These are phyloP conservation scores for Populus hybrid DNA, from an alignment of 441 rosid species.

Conservation along the genomic window DNA sequence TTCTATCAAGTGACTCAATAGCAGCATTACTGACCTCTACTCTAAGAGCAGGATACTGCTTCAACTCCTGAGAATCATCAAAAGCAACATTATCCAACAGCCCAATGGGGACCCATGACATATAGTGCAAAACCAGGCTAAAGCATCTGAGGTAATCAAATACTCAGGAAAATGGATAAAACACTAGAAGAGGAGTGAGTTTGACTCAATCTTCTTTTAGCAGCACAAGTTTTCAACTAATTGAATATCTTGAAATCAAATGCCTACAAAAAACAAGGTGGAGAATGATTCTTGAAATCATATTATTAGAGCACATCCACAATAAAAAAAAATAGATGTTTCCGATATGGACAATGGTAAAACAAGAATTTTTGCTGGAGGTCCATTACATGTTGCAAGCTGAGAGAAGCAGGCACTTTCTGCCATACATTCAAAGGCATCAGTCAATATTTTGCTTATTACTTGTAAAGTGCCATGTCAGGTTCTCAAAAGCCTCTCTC, in stretches of 20 bases:
- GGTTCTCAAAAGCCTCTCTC: not conserved
- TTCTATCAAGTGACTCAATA: slow-evolving; percentile 77
- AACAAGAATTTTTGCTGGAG: not conserved
- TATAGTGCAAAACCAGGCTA: not conserved
- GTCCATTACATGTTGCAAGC: not conserved
- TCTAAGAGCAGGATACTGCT: slow-evolving; percentile 94
- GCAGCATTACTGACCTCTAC: slow-evolving; percentile 92
- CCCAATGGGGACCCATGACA: not conserved
- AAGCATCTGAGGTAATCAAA: not conserved
- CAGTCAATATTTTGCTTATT: not conserved
- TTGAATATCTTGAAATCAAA: not conserved
- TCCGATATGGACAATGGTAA: not conserved
- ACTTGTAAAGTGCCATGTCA: not conserved
- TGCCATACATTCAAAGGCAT: not conserved
- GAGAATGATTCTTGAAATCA: not conserved
- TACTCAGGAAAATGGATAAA: not conserved
- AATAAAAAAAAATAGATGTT: not conserved
- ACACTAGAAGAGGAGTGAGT: not conserved
- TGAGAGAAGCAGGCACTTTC: not conserved
- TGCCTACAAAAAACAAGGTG: not conserved
- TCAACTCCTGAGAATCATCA: slow-evolving; percentile 64
- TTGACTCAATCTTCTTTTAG: not conserved
- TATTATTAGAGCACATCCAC: too few relatives aligned
- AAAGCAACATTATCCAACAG: not conserved
- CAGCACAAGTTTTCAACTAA: not conserved